Percentiles rank a stretch among this genome's conserved stretches.
Evolutionary conservation across 345 rosid genomes (phyloP).

Genomic region (Anacardium occidentale): DNA sequence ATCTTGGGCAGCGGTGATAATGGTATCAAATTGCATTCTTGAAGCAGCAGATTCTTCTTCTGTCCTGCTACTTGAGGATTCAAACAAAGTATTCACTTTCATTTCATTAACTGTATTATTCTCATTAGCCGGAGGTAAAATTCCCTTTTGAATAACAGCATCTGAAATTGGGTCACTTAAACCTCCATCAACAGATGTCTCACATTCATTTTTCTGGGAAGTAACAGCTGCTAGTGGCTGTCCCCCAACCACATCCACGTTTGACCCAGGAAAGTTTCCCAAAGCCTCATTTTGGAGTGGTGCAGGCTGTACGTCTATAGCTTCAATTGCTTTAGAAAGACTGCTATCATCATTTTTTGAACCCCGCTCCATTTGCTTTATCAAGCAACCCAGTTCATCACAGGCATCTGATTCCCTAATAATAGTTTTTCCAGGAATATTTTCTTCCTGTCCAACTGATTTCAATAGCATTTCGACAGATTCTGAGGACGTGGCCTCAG

Average conservation of each 20-base stretch:
- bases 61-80: slow-evolving; percentile 34
- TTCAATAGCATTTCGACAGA: slow-evolving; percentile 94
- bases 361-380: slow-evolving; percentile 70
- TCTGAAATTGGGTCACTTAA: slow-evolving; percentile 32
- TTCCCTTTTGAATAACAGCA: slow-evolving; percentile 27
- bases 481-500: slow-evolving; percentile 85
- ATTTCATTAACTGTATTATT: slow-evolving; percentile 24
- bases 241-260: slow-evolving; percentile 40
- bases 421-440: slow-evolving; percentile 41
- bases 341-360: slow-evolving; percentile 37
- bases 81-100: slow-evolving; percentile 29
- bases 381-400: slow-evolving; percentile 69
- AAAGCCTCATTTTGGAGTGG: slow-evolving; percentile 34
- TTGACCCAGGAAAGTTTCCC: slow-evolving; percentile 32
- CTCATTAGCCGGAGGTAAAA: slow-evolving; percentile 24
- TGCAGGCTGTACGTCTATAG: slow-evolving; percentile 29
- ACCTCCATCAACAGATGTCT: slow-evolving; percentile 35
- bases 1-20: slow-evolving; percentile 21
- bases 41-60: slow-evolving; percentile 37
- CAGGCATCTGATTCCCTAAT: slow-evolving; percentile 55
- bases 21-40: slow-evolving; percentile 38
- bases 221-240: slow-evolving; percentile 39
- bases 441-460: slow-evolving; percentile 92
- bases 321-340: slow-evolving; percentile 38
- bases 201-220: slow-evolving; percentile 34